phyloP scores from a whole-genome alignment of 2,329 filamentous ascomycete genomes.

The Xylaria sp. region DNA sequence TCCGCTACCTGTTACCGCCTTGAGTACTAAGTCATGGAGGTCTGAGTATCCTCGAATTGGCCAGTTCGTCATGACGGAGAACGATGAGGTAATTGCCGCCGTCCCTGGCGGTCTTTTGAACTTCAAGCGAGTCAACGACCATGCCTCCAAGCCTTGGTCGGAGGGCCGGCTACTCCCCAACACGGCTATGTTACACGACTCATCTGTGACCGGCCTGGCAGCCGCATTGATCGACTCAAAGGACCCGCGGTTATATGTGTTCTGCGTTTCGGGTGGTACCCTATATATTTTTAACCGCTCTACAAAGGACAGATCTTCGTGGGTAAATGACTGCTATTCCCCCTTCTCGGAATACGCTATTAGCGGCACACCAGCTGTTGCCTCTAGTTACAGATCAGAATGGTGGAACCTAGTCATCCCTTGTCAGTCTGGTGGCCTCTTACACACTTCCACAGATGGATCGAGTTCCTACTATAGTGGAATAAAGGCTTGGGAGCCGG shows the following conservation, averaged over 20 bases:
- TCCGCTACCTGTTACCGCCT: slow-evolving; percentile 17
- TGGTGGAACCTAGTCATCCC: slow-evolving; percentile 25
- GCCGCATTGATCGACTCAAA: not conserved
- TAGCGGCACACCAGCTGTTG: slow-evolving; percentile 27
- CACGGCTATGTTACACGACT: slow-evolving; percentile 19
- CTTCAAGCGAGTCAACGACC: slow-evolving; percentile 27
- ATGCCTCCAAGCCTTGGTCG: slow-evolving; percentile 26
- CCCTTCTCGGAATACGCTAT: slow-evolving; percentile 16
- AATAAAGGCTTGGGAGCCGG: not conserved
- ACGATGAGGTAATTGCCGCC: slow-evolving; percentile 27
- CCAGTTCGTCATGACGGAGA: slow-evolving; percentile 27
- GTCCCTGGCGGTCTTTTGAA: slow-evolving; percentile 29
- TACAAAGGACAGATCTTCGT: slow-evolving; percentile 15
- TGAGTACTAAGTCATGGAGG: slow-evolving; percentile 28
- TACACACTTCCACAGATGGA: slow-evolving; percentile 20
- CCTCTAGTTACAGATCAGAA: not conserved
- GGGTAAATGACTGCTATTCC: slow-evolving; percentile 7
- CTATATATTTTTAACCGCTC: slow-evolving; percentile 24
- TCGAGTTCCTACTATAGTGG: not conserved
- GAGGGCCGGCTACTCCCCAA: slow-evolving; percentile 24
- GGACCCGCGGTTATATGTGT: slow-evolving; percentile 15
- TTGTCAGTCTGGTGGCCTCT: slow-evolving; percentile 28
- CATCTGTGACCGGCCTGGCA: slow-evolving; percentile 29
- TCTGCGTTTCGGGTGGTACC: slow-evolving; percentile 28
- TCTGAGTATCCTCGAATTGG: slow-evolving; percentile 28